These are phyloP conservation scores for Dissophora ornata DNA, from an alignment of 192 early-diverging fungal genomes.

Conservation along the genomic window DNA sequence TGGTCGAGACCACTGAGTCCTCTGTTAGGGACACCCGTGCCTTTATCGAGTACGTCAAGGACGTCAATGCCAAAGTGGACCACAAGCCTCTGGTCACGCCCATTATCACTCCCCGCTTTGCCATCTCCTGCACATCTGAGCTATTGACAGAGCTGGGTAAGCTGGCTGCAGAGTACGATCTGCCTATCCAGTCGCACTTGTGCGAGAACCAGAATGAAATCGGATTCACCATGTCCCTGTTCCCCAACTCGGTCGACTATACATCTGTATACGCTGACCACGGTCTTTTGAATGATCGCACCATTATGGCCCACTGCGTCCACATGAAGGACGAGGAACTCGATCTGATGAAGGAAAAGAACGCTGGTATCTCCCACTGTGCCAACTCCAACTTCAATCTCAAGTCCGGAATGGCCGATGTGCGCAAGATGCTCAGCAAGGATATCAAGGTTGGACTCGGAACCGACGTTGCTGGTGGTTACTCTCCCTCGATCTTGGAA, in stretches of 20 bases:
- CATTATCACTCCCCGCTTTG: conserved; percentile 94
- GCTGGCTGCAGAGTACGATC: conserved; percentile 74
- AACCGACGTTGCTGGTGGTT: conserved; percentile 94
- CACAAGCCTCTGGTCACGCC: conserved; percentile 70
- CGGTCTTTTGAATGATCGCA: conserved; percentile 76
- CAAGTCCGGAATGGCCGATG: conserved; percentile 82
- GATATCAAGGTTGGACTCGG: conserved; percentile 92
- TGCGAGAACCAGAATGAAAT: conserved; percentile 88
- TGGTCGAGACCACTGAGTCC: conserved; percentile 76
- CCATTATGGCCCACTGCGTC: conserved; percentile 95
- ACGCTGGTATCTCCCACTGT: conserved; percentile 90
- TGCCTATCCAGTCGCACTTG: conserved; percentile 94
- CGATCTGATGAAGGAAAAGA: conserved; percentile 67
- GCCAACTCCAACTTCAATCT: conserved; percentile 92
- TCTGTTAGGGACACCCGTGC: conserved; percentile 74
- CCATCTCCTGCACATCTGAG: conserved; percentile 78
- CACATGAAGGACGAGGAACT: conserved; percentile 84
- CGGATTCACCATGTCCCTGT: conserved; percentile 76
- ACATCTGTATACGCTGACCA: conserved; percentile 80
- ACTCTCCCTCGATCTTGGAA: conserved; percentile 85
- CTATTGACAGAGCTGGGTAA: conserved; percentile 77
- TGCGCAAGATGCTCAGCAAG: conserved; percentile 76
- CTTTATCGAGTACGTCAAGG: conserved; percentile 71
- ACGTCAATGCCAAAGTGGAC: conserved; percentile 25
- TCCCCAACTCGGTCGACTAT: conserved; percentile 79